These are phyloP conservation scores for Parastagonospora nodorum DNA, from an alignment of 2,329 filamentous ascomycete genomes.

Conservation along the genomic window DNA sequence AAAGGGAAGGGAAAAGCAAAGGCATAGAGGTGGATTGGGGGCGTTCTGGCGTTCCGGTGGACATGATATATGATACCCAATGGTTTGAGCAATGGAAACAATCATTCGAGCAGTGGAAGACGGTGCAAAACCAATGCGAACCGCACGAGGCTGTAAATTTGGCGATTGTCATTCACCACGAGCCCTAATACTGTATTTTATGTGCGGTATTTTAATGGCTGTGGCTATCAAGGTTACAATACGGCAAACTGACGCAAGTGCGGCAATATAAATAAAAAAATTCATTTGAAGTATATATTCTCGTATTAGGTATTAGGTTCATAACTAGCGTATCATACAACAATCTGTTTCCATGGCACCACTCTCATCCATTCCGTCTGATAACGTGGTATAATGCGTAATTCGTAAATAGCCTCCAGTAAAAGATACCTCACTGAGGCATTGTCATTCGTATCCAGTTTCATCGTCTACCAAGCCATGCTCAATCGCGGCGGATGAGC, in stretches of 20 bases:
- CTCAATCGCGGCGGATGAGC: too few species aligned
- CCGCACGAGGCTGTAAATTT: too few species aligned
- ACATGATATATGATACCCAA: background rate
- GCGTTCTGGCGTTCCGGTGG: background rate
- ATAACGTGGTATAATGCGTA: slow-evolving; percentile 33
- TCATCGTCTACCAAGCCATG: too few species aligned
- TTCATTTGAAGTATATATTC: background rate
- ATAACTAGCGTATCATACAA: slow-evolving; percentile 11
- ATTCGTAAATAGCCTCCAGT: slow-evolving; percentile 8
- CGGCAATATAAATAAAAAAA: background rate
- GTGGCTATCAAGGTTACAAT: too few species aligned
- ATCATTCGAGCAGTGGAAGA: too few species aligned
- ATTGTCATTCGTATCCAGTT: background rate
- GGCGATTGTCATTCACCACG: too few species aligned
- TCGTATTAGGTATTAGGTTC: slow-evolving; percentile 20
- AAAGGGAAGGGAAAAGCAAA: slow-evolving; percentile 30
- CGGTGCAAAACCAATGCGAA: too few species aligned
- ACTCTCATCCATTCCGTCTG: background rate
- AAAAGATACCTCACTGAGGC: background rate
- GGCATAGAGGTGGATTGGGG: background rate
- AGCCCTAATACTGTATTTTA: too few species aligned
- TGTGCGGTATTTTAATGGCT: too few species aligned
- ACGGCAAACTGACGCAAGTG: too few species aligned
- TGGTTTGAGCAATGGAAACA: too few species aligned
- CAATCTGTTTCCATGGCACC: background rate